Percentiles rank a stretch among this genome's conserved stretches.
These are phyloP conservation scores for Chaetomium tenue DNA, from an alignment of 495 filamentous ascomycete species.

Conservation along the genomic window DNA sequence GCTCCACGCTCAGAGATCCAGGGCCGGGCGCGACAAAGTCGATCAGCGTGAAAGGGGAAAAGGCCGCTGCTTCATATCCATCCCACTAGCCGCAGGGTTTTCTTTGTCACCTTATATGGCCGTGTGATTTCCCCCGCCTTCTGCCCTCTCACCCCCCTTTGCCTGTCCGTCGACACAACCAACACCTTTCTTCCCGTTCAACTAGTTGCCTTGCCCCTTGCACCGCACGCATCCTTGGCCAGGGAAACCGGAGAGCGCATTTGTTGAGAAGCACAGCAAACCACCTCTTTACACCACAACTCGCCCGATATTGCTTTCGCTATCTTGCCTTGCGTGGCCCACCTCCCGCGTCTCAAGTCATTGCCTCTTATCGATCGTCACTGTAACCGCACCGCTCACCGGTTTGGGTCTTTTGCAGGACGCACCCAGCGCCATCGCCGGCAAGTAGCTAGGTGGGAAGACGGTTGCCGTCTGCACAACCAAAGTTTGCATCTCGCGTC, in stretches of 20 bases:
- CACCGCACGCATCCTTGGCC: background rate
- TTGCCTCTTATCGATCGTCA: conserved; percentile 9
- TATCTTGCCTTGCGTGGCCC: conserved; percentile 7
- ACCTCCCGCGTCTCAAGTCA: background rate
- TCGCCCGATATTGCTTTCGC: conserved; percentile 4
- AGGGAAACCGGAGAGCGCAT: background rate
- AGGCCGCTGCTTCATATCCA: background rate
- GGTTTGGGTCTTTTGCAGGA: conserved; percentile 18
- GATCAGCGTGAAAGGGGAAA: background rate
- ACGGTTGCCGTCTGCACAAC: conserved; percentile 5
- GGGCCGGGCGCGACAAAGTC: conserved; percentile 5
- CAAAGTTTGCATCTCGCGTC: conserved; percentile 19
- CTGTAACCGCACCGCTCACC: conserved; percentile 12
- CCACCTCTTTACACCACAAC: background rate
- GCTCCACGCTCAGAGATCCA: conserved; percentile 2
- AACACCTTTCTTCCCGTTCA: background rate
- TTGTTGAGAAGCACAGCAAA: background rate
- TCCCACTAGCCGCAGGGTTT: background rate
- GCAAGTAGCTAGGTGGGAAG: conserved; percentile 1
- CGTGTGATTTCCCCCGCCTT: background rate
- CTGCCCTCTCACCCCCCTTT: background rate
- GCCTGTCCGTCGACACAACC: background rate
- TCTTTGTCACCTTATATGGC: conserved; percentile 3
- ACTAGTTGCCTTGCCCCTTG: background rate
- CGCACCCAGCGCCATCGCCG: conserved; percentile 6